Base-by-base conservation (phyloP, 2,329 filamentous ascomycete species). In the Xylaria sp. region DNA sequence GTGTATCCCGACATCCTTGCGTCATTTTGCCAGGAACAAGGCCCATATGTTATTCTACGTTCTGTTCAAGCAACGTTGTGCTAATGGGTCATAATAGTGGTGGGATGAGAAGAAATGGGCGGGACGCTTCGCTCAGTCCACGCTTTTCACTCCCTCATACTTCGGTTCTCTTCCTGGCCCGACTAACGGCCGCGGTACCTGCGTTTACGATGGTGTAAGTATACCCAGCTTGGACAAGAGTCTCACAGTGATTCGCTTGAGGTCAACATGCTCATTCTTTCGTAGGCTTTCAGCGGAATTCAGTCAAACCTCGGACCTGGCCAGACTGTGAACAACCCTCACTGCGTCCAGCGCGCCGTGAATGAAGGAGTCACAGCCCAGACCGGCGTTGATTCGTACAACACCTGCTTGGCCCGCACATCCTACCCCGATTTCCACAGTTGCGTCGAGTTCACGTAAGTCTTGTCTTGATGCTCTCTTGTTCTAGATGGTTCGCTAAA, bases 101-200 rank as follows among this genome's bases (percentile, higher is more conserved):
- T 79, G 78, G 78, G 77, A 79, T 56, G 78, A 79, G 77, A 79
- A 77, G 73, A 75, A 75, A 64, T 78, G 78, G 72, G 75, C 78
- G 46, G 78, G 78, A 25, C 72, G 67, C 51, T 79, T 79, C 62
- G 58, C 70, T 55, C 69, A 75, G 64, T 71, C 76, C 1, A 75
- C 74, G 13, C 69, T 79, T 36, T 79, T 78, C 74, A 77, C 75
- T 15, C 20, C 51, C 46, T 54, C 73, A 55, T 78, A 77, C 71
- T 79, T 79, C 46, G 78, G 78, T 31, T 71, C 25, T 66, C 72
- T 79, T 28, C 73, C 76, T 58, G 68, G 64, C 18, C 28, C 74
- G 31, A 73, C 67, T 58, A 75, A 77, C 67, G 73, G 72, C 58
- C 68, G 71, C 9, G 77, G 74, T 61, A 74, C 70, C n/a, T 79